These are phyloP conservation scores for Ostreobium quekettii DNA, from an alignment of 139 green algal genomes.

Conservation along the genomic window DNA sequence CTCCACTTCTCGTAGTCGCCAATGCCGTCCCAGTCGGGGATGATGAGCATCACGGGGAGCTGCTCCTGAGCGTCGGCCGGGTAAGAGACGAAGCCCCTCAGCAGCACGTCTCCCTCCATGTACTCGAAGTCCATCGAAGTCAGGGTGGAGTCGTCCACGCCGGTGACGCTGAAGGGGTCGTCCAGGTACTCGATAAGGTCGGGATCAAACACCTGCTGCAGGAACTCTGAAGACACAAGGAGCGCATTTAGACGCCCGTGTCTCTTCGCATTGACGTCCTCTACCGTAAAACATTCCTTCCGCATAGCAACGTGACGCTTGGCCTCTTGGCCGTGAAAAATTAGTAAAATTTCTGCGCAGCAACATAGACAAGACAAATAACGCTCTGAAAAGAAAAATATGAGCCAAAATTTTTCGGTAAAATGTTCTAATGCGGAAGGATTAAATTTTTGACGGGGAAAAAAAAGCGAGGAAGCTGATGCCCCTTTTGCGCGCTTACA, in stretches of 20 bases:
- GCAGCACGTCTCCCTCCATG: not conserved
- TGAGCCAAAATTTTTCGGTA: too few relatives aligned
- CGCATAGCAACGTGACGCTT: too few relatives aligned
- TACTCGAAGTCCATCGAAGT: not conserved
- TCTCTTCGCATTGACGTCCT: too few relatives aligned
- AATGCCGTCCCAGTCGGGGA: slow-evolving; percentile 17
- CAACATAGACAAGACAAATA: too few relatives aligned
- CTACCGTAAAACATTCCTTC: too few relatives aligned
- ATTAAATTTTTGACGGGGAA: too few relatives aligned
- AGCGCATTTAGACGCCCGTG: too few relatives aligned
- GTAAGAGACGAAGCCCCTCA: not conserved
- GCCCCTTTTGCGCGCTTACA: not conserved
- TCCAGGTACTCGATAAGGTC: not conserved
- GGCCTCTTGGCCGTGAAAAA: too few relatives aligned
- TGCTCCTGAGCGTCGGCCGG: not conserved
- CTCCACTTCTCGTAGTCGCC: slow-evolving; percentile 17
- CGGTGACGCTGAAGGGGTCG: not conserved
- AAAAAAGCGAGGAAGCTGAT: too few relatives aligned
- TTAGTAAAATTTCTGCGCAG: too few relatives aligned
- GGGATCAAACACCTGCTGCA: not conserved
- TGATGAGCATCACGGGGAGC: not conserved
- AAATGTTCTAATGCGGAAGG: too few relatives aligned
- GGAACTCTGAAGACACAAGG: not conserved
- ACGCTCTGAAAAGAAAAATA: too few relatives aligned
- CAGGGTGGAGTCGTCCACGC: not conserved